Conservation (phyloP, 306 rosid genomes). For the Senna tora region DNA sequence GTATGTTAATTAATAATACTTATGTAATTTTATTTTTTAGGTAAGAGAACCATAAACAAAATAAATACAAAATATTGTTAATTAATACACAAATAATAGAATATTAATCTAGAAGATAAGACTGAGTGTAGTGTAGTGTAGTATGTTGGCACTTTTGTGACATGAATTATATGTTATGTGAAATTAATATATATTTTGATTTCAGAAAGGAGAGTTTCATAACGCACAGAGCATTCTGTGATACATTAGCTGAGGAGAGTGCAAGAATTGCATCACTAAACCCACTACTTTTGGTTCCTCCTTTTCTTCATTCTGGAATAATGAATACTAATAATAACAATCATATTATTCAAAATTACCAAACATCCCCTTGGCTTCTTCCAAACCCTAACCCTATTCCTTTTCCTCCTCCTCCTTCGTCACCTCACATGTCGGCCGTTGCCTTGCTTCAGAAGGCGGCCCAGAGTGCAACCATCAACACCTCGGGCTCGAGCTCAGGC, state of each 20-base stretch:
- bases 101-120: too few relatives aligned
- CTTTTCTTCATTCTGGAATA: neutral
- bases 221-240: conserved; percentile 99
- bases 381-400: conserved; percentile 84
- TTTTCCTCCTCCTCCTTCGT: conserved; percentile 54
- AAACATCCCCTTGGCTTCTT: conserved; percentile 70
- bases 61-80: too few relatives aligned
- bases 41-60: too few relatives aligned
- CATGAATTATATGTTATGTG: conserved; percentile 39
- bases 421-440: conserved; percentile 96
- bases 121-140: too few relatives aligned
- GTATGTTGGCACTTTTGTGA: conserved; percentile 36
- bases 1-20: too few relatives aligned
- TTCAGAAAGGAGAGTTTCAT: conserved; percentile 97
- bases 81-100: too few relatives aligned
- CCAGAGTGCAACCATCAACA: conserved; percentile 79
- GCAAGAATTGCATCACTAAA: conserved; percentile 56
- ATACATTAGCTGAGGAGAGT: conserved; percentile 92
- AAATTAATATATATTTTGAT: conserved; percentile 36
- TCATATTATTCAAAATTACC: conserved; percentile 41
- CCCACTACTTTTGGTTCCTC: conserved; percentile 35
- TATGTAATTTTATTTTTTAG: too few relatives aligned
- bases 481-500: conserved; percentile 32
- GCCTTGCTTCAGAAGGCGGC: conserved; percentile 98
- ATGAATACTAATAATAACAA: too few relatives aligned